Evolutionary conservation across 1,284 basidiomycete genomes (phyloP).

Genomic region (Cryptococcus sp.): DNA sequence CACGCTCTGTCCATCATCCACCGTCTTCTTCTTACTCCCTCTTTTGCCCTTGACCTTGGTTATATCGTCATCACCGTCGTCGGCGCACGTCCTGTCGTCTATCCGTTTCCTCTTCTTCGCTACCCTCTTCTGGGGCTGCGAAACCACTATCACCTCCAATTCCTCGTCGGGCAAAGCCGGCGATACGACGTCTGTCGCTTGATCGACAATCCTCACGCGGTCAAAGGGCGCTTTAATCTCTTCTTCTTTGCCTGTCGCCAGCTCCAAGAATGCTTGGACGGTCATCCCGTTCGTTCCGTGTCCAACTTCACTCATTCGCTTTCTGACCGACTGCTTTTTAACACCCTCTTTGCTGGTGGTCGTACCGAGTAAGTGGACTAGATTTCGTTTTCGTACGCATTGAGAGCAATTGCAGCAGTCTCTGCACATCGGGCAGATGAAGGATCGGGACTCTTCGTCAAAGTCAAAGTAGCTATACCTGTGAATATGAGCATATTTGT

Average conservation of each 20-base stretch:
- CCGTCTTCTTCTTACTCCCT: conserved; percentile 11
- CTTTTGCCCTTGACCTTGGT: conserved; percentile 3
- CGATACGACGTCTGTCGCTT: conserved; percentile 29
- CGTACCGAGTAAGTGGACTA: conserved; percentile 31
- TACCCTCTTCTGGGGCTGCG: conserved; percentile 1
- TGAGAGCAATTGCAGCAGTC: conserved; percentile 45
- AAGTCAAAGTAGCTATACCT: conserved; percentile 49
- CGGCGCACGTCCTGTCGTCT: not conserved
- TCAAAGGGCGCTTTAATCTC: conserved; percentile 28
- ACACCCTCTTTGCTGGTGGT: conserved; percentile 7
- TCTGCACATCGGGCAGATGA: conserved; percentile 48
- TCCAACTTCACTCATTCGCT: conserved; percentile 6
- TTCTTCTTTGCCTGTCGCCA: conserved; percentile 18
- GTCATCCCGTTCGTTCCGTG: conserved; percentile 19
- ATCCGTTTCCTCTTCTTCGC: conserved; percentile 13
- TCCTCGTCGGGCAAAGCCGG: conserved; percentile 27
- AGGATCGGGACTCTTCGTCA: conserved; percentile 42
- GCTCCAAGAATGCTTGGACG: conserved; percentile 33
- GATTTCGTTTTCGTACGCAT: conserved; percentile 39
- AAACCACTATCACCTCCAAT: conserved; percentile 3
- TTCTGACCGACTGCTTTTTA: conserved; percentile 11
- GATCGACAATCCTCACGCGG: conserved; percentile 38
- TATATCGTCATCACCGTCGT: not conserved
- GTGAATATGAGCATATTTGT: not conserved
- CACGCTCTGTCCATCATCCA: conserved; percentile 1